These are phyloP conservation scores for Eryngium alpinum DNA, from an alignment of 140 eudicot genomes.

Conservation along the genomic window DNA sequence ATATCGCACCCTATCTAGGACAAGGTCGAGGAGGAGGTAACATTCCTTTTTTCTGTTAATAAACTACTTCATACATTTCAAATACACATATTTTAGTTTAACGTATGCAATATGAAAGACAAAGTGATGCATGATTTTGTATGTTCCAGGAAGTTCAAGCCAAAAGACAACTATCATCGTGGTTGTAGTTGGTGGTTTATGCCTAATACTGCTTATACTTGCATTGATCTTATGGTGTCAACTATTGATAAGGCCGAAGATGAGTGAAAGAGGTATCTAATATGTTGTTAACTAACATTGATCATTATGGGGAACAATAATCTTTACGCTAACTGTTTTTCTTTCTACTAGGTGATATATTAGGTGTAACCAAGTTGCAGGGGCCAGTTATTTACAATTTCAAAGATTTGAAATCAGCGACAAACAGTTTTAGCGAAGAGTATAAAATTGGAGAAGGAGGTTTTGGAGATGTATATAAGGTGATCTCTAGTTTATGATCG, in stretches of 20 bases:
- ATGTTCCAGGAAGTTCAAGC: not conserved
- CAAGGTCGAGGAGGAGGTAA: not conserved
- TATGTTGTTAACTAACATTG: not conserved
- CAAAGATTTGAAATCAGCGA: slow-evolving; percentile 1
- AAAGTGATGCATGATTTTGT: not conserved
- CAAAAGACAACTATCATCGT: not conserved
- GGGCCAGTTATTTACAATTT: not conserved
- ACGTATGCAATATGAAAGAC: not conserved
- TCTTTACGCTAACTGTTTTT: no score
- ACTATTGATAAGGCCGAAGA: not conserved
- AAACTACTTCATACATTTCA: not conserved
- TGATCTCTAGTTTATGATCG: not conserved
- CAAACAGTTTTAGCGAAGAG: not conserved
- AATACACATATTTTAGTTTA: not conserved
- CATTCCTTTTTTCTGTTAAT: not conserved
- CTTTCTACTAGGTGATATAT: not conserved
- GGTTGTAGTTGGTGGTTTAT: not conserved
- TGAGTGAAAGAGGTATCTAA: not conserved
- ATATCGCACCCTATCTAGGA: not conserved
- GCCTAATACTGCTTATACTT: not conserved
- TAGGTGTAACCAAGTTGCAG: slow-evolving; percentile 1
- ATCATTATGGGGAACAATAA: not conserved
- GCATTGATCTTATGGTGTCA: not conserved
- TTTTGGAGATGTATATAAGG: not conserved
- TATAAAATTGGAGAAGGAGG: not conserved